Conservation (phyloP, 176 grass and related monocot genomes). For the Cenchrus americanus region DNA sequence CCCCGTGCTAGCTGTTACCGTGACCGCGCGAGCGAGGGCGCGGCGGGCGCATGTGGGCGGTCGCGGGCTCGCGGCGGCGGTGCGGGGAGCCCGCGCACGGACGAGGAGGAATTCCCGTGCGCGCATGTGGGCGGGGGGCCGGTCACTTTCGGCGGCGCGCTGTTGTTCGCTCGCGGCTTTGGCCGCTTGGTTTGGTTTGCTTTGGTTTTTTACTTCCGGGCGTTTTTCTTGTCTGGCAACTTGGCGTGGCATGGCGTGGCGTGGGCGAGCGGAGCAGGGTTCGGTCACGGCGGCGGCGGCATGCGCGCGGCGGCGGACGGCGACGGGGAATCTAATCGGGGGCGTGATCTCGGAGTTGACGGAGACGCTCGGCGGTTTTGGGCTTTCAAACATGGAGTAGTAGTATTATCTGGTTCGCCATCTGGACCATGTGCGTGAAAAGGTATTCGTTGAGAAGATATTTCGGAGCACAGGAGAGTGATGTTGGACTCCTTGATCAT, state of each 20-base stretch:
- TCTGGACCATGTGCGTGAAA: background rate
- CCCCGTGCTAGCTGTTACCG: background rate
- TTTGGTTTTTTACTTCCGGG: background rate
- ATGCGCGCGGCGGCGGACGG: conserved; percentile 15
- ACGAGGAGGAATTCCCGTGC: conserved; percentile 24
- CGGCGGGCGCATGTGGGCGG: background rate
- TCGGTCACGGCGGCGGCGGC: conserved; percentile 11
- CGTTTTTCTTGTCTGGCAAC: background rate
- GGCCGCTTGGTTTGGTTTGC: background rate
- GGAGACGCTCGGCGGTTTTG: background rate
- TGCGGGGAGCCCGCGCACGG: background rate
- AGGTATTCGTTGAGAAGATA: background rate
- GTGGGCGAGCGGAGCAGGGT: background rate
- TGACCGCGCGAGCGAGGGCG: background rate
- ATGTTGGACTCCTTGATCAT: background rate
- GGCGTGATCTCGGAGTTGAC: background rate
- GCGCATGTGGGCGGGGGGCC: background rate
- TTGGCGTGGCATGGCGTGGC: background rate
- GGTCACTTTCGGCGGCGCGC: conserved; percentile 22
- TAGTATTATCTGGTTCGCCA: background rate
- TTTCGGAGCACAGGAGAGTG: background rate
- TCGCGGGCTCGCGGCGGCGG: background rate
- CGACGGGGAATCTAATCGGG: conserved; percentile 35
- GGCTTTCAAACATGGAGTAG: background rate
- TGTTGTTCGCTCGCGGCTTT: background rate